These are phyloP conservation scores for Hansenula anomala DNA, from an alignment of 1,139 yeast species.

Conservation along the genomic window DNA sequence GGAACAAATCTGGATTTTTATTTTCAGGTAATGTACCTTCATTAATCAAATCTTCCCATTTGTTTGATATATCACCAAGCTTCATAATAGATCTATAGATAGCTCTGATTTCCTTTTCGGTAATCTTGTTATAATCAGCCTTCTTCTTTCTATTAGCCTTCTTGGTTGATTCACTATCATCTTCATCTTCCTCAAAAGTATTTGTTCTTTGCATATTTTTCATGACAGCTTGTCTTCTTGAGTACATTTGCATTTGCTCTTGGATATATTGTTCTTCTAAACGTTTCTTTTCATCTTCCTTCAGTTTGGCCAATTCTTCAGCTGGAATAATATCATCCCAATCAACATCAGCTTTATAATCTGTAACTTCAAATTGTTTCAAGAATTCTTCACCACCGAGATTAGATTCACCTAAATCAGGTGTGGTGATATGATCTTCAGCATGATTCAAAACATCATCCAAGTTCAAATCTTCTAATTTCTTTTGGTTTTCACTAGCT, in stretches of 20 bases:
- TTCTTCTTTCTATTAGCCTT: slow-evolving; percentile 22
- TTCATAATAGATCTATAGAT: slow-evolving; percentile 79
- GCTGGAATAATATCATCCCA: slow-evolving; percentile 99
- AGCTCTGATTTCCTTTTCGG: slow-evolving; percentile 85
- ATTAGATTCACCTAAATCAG: slow-evolving; percentile 93
- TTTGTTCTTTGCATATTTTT: slow-evolving; percentile 44
- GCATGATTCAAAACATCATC: slow-evolving; percentile 97
- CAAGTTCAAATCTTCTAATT: slow-evolving; percentile 88
- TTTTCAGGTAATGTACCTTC: slow-evolving; percentile 82
- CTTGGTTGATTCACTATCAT: slow-evolving; percentile 30
- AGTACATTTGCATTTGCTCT: slow-evolving; percentile 85
- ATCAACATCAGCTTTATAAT: slow-evolving; percentile 95
- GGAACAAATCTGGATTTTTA: slow-evolving; percentile 79
- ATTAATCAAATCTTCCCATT: slow-evolving; percentile 83
- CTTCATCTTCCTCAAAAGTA: slow-evolving; percentile 35
- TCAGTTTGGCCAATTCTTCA: slow-evolving; percentile 81
- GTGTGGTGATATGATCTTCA: slow-evolving; percentile 94
- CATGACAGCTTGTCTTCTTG: slow-evolving; percentile 74
- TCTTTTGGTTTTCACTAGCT: slow-evolving; percentile 87
- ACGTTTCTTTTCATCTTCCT: slow-evolving; percentile 85
- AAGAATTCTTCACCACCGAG: slow-evolving; percentile 97
- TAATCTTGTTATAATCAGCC: slow-evolving; percentile 47
- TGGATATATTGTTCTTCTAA: slow-evolving; percentile 82
- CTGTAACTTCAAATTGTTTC: slow-evolving; percentile 96
- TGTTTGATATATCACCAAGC: slow-evolving; percentile 74